phyloP scores from a whole-genome alignment of 257 asterid species.

The Solanum tarapatanum region DNA sequence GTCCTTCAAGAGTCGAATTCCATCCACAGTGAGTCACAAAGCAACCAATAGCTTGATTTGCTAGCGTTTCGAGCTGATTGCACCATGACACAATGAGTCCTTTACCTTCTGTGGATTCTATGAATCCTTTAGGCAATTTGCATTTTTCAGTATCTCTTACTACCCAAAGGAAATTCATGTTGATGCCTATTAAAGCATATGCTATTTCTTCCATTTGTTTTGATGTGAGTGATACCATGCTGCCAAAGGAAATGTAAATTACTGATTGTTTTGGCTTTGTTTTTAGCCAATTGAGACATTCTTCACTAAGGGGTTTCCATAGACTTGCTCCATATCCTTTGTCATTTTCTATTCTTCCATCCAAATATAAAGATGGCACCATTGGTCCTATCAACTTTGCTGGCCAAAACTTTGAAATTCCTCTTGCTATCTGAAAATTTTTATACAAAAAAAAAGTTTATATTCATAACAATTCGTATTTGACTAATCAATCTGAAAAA shows the following conservation, averaged over 20 bases:
- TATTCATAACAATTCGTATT: background rate
- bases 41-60: slow-evolving; percentile 40
- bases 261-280: slow-evolving; percentile 34
- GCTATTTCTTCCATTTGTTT: slow-evolving; percentile 52
- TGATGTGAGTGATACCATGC: slow-evolving; percentile 48
- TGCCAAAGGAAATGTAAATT: slow-evolving; percentile 54
- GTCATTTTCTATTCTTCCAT: slow-evolving; percentile 53
- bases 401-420: slow-evolving; percentile 36
- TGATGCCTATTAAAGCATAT: slow-evolving; percentile 14
- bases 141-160: slow-evolving; percentile 34
- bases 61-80: slow-evolving; percentile 45
- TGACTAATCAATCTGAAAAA: background rate
- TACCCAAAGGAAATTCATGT: slow-evolving; percentile 45
- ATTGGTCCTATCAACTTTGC: slow-evolving; percentile 53
- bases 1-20: slow-evolving; percentile 51
- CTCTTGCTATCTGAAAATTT: slow-evolving; percentile 26
- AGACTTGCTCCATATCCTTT: slow-evolving; percentile 58
- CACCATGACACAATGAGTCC: slow-evolving; percentile 59
- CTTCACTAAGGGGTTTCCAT: slow-evolving; percentile 53
- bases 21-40: slow-evolving; percentile 62
- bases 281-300: slow-evolving; percentile 48
- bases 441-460: background rate
- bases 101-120: slow-evolving; percentile 6
- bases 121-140: slow-evolving; percentile 28
- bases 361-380: slow-evolving; percentile 62